phyloP scores from a whole-genome alignment of 805 yeast genomes.

The Starmera quercuum region DNA sequence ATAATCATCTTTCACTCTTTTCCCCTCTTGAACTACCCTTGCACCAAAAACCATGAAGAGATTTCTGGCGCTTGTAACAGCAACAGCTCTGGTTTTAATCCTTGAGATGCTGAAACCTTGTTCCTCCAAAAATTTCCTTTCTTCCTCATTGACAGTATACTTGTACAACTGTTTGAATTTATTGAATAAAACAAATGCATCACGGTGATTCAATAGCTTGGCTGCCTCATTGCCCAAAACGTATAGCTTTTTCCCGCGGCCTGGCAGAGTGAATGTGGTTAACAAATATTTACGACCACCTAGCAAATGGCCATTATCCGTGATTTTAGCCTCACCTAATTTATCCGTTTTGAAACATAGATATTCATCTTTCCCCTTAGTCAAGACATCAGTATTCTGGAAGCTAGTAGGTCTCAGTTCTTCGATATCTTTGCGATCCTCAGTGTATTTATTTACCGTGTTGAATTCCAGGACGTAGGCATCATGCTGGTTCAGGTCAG shows the following conservation, averaged over 20 bases:
- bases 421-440: conserved; percentile 7
- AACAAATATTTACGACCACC: conserved; percentile 33
- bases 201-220: conserved; percentile 35
- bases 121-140: conserved; percentile 28
- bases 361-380: conserved; percentile 24
- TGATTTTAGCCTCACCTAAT: conserved; percentile 38
- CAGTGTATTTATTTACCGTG: neutral
- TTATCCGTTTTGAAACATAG: conserved; percentile 24
- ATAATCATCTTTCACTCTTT: conserved; percentile 45
- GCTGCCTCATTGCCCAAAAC: conserved; percentile 34
- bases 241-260: conserved; percentile 27
- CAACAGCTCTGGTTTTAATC: conserved; percentile 12
- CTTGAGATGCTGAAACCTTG: conserved; percentile 17
- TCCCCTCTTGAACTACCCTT: conserved; percentile 36
- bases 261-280: conserved; percentile 32
- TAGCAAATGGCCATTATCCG: conserved; percentile 27
- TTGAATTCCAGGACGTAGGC: conserved; percentile 4
- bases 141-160: conserved; percentile 26
- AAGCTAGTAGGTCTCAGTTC: conserved; percentile 8
- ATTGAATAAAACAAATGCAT: conserved; percentile 45
- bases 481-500: conserved; percentile 8
- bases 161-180: conserved; percentile 29
- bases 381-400: conserved; percentile 8
- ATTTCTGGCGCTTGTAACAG: conserved; percentile 30
- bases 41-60: conserved; percentile 46